Conservation (phyloP, 1,139 yeast genomes). For the Pichia sp. region DNA sequence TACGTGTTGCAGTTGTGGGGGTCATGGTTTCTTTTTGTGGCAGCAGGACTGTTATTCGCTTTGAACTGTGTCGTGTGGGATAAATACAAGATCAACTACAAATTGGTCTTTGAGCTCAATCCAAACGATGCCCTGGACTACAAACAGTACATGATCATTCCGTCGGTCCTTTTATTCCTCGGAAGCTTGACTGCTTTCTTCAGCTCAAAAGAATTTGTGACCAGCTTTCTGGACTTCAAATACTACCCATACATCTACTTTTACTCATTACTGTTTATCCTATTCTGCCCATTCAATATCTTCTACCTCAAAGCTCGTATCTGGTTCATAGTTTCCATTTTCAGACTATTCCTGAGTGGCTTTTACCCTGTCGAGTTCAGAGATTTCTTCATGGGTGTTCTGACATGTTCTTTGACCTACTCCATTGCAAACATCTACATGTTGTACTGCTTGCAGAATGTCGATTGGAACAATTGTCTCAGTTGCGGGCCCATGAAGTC, state of each 20-base stretch:
- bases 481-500: constrained; percentile 79
- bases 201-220: constrained; percentile 68
- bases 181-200: constrained; percentile 67
- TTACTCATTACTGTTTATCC: constrained; percentile 45
- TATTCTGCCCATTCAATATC: constrained; percentile 62
- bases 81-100: constrained; percentile 72
- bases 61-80: constrained; percentile 73
- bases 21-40: constrained; percentile 62
- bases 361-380: constrained; percentile 91
- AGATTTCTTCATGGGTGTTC: constrained; percentile 90
- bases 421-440: constrained; percentile 81
- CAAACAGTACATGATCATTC: constrained; percentile 46
- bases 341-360: constrained; percentile 77
- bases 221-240: constrained; percentile 33
- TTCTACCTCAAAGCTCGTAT: constrained; percentile 53
- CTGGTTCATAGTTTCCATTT: constrained; percentile 71
- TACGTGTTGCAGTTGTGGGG: constrained; percentile 85
- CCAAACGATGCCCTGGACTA: constrained; percentile 63
- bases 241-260: constrained; percentile 80
- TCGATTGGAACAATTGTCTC: constrained; percentile 58
- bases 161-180: constrained; percentile 37
- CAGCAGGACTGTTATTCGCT: constrained; percentile 61
- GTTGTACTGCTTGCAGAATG: constrained; percentile 75
- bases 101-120: constrained; percentile 86
- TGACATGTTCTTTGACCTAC: constrained; percentile 81